Percentiles rank a stretch among this genome's conserved stretches.
These are phyloP conservation scores for Trametopsis cervina DNA, from an alignment of 768 basidiomycete species.

Conservation along the genomic window DNA sequence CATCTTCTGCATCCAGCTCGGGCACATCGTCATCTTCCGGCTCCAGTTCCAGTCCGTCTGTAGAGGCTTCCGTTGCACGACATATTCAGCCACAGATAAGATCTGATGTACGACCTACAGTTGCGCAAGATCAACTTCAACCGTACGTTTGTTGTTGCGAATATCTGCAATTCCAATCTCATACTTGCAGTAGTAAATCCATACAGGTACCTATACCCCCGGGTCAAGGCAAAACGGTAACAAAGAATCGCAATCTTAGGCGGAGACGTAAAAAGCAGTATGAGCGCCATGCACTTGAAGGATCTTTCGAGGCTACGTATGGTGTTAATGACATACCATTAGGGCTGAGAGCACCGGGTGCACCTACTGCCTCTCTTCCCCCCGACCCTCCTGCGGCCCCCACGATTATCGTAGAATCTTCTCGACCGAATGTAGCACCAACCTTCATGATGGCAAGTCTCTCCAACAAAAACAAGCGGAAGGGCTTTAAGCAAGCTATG, in stretches of 20 bases:
- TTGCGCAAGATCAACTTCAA: not conserved
- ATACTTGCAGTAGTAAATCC: constrained; percentile 11
- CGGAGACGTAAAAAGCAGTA: constrained; percentile 39
- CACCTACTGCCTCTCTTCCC: not conserved
- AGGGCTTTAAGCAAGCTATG: constrained; percentile 53
- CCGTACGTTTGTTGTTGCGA: constrained; percentile 13
- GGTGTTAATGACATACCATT: constrained; percentile 41
- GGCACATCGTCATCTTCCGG: constrained; percentile 21
- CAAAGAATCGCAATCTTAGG: constrained; percentile 52
- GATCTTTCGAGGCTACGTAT: constrained; percentile 25
- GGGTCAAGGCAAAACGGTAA: constrained; percentile 51
- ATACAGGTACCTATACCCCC: constrained; percentile 42
- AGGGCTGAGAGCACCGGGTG: constrained; percentile 19
- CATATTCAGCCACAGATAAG: constrained; percentile 10
- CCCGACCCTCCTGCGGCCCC: not conserved
- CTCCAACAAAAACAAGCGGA: constrained; percentile 71
- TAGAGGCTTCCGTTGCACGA: constrained; percentile 18
- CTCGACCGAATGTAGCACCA: too few relatives aligned
- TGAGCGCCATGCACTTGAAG: constrained; percentile 18
- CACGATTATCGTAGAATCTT: not conserved
- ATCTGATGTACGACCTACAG: not conserved
- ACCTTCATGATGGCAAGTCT: constrained; percentile 43
- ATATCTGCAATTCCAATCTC: constrained; percentile 14
- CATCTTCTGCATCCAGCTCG: constrained; percentile 19
- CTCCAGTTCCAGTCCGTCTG: constrained; percentile 17